Base-by-base conservation (phyloP, 1,284 basidiomycete genomes). In the Tetrapyrgos nigripes region DNA sequence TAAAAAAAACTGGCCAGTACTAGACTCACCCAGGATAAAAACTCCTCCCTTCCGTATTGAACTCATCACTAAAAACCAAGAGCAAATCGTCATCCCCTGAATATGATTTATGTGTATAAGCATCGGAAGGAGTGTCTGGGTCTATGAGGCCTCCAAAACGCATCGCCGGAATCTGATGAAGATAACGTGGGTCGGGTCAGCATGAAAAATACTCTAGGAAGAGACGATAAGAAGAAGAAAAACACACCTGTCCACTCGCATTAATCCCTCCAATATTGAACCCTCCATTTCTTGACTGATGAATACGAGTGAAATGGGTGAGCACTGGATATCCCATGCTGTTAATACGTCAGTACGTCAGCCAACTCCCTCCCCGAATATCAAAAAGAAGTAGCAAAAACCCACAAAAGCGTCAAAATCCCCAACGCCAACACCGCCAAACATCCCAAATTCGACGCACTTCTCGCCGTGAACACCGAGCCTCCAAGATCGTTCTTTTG, bases 211-310 rank as follows among this genome's bases (percentile, higher is more conserved):
- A 21, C 17, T 43, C 21, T 43, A 43, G 8, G 17, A 8, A 8
- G 37, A 43, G 37, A 43, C 4, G 8, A 43, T 17, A 21, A 43
- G 37, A 43, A 8, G 37, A 43, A 43, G 3, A 43, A 8, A 8
- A 8, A 43, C 59, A 31, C 48, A 61, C 57, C 48, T 62, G 55
- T 27, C 64, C 47, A 6, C 44, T 83, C 82, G 83, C 84, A 67
- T 93, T 93, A 33, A 78, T 86, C 8, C 91, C 91, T 31, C 91
- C 92, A 37, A 92, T 68, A 66, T 90, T 90, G 71, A 83, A 88
- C 0, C 83, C 85, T 40, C 78, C 76, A 27, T 70, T 67, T 26
- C 60, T 78, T 5, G 76, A 73, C 23, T 64, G 62, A 29, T 35
- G 60, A 23, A 73, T 62, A 9, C 68, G 70, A 21, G 74, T 79